These are phyloP conservation scores for Lagerstroemia speciosa DNA, from an alignment of 345 rosid species.

Conservation along the genomic window DNA sequence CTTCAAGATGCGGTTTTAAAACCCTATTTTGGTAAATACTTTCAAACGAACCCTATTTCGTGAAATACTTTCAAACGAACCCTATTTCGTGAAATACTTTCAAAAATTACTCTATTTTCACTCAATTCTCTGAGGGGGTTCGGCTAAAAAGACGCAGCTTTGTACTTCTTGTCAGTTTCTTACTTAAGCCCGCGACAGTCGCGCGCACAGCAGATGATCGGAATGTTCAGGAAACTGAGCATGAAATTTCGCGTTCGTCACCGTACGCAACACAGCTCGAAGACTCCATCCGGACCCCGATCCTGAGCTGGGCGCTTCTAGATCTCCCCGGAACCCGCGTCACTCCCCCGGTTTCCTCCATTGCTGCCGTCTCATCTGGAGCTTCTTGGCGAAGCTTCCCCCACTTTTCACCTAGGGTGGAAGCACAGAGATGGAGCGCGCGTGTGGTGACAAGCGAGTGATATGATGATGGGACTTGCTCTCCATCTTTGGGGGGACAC, in stretches of 20 bases:
- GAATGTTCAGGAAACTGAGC: background rate
- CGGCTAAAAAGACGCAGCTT: too few relatives aligned
- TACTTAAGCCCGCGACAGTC: background rate
- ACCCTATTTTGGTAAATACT: too few relatives aligned
- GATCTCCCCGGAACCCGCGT: background rate
- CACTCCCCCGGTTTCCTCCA: background rate
- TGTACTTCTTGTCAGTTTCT: background rate
- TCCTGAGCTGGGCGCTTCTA: background rate
- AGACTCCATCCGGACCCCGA: background rate
- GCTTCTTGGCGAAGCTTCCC: background rate
- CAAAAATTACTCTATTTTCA: too few relatives aligned
- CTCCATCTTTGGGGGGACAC: background rate
- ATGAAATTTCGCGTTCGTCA: background rate
- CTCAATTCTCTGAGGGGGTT: too few relatives aligned
- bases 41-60: too few relatives aligned
- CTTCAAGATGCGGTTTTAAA: too few relatives aligned
- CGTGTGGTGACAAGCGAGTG: background rate
- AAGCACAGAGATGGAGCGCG: background rate
- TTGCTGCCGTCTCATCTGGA: background rate
- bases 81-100: too few relatives aligned
- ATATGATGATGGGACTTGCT: background rate
- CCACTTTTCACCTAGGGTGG: background rate
- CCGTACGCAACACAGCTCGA: background rate
- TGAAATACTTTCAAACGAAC: too few relatives aligned
- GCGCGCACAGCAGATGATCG: background rate